phyloP scores from a whole-genome alignment of 768 basidiomycete species.

The Pleurotus cornucopiae region DNA sequence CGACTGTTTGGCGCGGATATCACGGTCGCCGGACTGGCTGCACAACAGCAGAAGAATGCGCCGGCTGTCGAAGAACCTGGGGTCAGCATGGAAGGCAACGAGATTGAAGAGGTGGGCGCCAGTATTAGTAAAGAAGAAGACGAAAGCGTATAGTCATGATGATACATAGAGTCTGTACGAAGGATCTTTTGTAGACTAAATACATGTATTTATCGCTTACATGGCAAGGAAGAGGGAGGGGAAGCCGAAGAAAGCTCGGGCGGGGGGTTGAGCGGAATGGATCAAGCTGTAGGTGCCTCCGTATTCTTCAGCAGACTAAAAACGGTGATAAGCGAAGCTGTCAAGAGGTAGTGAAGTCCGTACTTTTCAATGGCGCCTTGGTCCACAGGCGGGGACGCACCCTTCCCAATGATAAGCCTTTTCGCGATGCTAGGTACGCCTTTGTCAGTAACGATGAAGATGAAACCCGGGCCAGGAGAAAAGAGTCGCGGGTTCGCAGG shows the following conservation, averaged over 20 bases:
- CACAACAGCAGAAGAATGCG: slow-evolving; percentile 13
- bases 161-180: no score
- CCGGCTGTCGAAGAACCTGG: not conserved
- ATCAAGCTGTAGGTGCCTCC: no score
- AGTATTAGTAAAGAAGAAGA: no score
- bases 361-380: slow-evolving; percentile 2
- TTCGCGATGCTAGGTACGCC: slow-evolving; percentile 27
- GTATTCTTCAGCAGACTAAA: no score
- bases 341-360: not conserved
- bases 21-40: slow-evolving; percentile 44
- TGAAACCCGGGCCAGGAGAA: slow-evolving; percentile 35
- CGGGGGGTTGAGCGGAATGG: no score
- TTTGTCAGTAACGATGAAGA: slow-evolving; percentile 28
- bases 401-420: slow-evolving; percentile 32
- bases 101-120: not conserved
- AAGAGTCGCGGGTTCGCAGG: slow-evolving; percentile 32
- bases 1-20: slow-evolving; percentile 83
- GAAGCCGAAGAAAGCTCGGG: no score
- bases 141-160: no score
- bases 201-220: no score
- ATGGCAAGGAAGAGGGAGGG: no score
- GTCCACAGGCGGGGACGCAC: slow-evolving; percentile 30
- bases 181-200: no score
- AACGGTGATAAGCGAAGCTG: no score
- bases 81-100: not conserved